These are phyloP conservation scores for Trichoderma endophyticum DNA, from an alignment of 2,329 filamentous ascomycete species.

Conservation along the genomic window DNA sequence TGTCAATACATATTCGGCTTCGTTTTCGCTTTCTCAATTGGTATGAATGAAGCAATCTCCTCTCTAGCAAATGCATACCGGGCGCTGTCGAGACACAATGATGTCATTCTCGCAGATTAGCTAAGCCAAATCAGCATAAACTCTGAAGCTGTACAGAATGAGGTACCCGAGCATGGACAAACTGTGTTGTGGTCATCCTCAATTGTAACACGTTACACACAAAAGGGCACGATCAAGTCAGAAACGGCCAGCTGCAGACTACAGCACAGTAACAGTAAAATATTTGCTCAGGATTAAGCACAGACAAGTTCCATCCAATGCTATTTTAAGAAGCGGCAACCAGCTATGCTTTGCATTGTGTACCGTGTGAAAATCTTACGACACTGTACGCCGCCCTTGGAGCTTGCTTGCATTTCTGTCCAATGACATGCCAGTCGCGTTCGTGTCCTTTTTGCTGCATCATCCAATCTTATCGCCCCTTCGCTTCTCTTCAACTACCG, in stretches of 20 bases:
- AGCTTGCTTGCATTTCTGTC: slow-evolving; percentile 2
- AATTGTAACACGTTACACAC: background rate
- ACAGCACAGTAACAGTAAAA: too few relatives aligned
- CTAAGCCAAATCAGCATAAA: background rate
- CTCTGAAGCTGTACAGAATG: background rate
- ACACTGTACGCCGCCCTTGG: background rate
- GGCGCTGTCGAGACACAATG: background rate
- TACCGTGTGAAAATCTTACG: fast-evolving
- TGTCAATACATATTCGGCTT: background rate
- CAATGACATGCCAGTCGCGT: slow-evolving; percentile 26
- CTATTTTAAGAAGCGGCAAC: slow-evolving; percentile 1
- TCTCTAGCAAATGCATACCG: background rate
- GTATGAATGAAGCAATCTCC: background rate
- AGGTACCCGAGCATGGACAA: background rate
- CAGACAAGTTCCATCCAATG: background rate
- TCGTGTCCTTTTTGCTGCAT: slow-evolving; percentile 26
- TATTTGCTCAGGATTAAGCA: background rate
- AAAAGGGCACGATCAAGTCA: background rate
- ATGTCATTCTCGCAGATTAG: background rate
- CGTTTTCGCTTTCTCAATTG: background rate
- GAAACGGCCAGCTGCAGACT: background rate
- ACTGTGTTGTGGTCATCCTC: background rate
- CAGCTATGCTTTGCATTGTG: background rate
- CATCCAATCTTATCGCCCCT: slow-evolving; percentile 17
- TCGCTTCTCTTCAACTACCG: background rate